Percentiles rank a stretch among this genome's conserved stretches.
phyloP scores from a whole-genome alignment of 2,329 filamentous ascomycete species.

The Fusarium coffeatum region DNA sequence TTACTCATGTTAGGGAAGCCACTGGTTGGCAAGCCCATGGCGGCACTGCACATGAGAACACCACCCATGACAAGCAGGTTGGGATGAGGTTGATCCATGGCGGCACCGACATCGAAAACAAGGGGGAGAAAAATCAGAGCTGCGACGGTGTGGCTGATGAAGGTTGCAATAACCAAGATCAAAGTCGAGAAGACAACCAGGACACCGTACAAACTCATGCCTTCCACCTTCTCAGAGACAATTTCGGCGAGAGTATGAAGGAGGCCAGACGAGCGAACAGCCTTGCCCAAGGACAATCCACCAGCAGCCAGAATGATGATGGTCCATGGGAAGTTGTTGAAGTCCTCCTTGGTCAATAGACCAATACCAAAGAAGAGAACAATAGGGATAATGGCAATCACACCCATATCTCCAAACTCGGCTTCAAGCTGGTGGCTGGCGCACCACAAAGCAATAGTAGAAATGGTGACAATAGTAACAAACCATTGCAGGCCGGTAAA shows the following conservation, averaged over 20 bases:
- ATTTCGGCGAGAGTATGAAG: constrained; percentile 85
- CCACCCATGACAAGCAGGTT: constrained; percentile 96
- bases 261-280: constrained; percentile 91
- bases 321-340: constrained; percentile 99
- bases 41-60: constrained; percentile 96
- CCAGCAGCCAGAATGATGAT: constrained; percentile 98
- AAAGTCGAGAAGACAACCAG: constrained; percentile 85
- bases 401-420: constrained; percentile 96
- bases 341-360: constrained; percentile 97
- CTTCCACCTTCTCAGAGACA: constrained; percentile 80
- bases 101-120: constrained; percentile 84
- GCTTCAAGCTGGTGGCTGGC: constrained; percentile 87
- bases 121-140: constrained; percentile 94
- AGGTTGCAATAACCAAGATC: constrained; percentile 93
- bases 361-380: constrained; percentile 97
- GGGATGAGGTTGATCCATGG: constrained; percentile 90
- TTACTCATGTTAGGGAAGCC: constrained; percentile 99
- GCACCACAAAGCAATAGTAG: constrained; percentile 93
- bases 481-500: constrained; percentile 95
- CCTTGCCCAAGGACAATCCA: constrained; percentile 90
- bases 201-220: constrained; percentile 85
- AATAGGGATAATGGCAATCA: constrained; percentile 95
- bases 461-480: constrained; percentile 83
- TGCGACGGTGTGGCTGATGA: constrained; percentile 97
- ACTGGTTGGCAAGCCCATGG: constrained; percentile 92